phyloP scores from a whole-genome alignment of 2,329 filamentous ascomycete genomes.

The Hypoxylon sp. region DNA sequence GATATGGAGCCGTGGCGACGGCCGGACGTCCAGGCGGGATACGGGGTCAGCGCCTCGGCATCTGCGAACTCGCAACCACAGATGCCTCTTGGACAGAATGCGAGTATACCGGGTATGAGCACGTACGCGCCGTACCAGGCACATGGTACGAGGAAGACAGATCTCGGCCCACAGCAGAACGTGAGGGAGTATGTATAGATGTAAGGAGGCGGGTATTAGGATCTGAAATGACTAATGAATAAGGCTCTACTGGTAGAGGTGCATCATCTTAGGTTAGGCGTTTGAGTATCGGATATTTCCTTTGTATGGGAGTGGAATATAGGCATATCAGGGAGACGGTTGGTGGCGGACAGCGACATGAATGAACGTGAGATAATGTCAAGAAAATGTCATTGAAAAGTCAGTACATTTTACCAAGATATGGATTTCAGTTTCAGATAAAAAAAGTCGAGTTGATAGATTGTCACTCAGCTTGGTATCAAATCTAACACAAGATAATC shows the following conservation, averaged over 20 bases:
- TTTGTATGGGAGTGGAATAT: neutral
- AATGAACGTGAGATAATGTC: neutral
- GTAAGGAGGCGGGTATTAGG: too few relatives aligned
- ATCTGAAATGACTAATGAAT: constrained; percentile 2
- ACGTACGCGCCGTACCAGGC: constrained; percentile 35
- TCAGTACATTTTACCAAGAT: neutral
- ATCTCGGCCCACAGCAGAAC: constrained; percentile 35
- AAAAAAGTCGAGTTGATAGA: neutral
- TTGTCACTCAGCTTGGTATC: too few relatives aligned
- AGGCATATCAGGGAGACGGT: neutral
- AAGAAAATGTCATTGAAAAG: neutral
- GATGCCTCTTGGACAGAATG: constrained; percentile 29
- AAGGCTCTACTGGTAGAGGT: constrained; percentile 7
- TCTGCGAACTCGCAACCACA: constrained; percentile 30
- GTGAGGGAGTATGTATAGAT: constrained; percentile 42
- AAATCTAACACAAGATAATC: too few relatives aligned
- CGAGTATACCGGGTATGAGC: constrained; percentile 30
- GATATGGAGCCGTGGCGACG: constrained; percentile 50
- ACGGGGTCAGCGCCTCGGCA: constrained; percentile 9
- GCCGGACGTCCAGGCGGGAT: constrained; percentile 13
- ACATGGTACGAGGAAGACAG: constrained; percentile 9
- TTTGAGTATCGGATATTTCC: neutral
- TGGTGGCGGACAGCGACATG: neutral
- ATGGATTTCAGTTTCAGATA: neutral
- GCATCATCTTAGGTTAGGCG: constrained; percentile 11